phyloP scores from a whole-genome alignment of 108 stramenopile species.

The Stephanodiscus triporus region DNA sequence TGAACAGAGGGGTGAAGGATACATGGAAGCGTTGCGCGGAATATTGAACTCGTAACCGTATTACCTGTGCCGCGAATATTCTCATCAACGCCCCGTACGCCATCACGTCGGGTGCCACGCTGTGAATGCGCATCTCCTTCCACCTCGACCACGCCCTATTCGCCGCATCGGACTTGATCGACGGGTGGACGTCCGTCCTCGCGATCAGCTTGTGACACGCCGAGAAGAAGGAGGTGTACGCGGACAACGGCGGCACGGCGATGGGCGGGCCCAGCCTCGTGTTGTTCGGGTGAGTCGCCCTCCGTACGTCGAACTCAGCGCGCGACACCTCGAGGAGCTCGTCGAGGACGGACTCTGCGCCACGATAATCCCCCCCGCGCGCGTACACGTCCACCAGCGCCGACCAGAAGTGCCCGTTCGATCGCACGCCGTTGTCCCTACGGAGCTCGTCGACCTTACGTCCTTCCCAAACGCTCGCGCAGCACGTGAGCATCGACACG shows the following conservation, averaged over 20 bases:
- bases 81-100: slow-evolving; percentile 83
- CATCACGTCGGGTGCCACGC: slow-evolving; percentile 82
- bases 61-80: slow-evolving; percentile 62
- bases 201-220: slow-evolving; percentile 82
- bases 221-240: slow-evolving; percentile 84
- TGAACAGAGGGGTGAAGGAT: too few relatives aligned
- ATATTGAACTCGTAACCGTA: too few relatives aligned
- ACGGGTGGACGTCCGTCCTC: slow-evolving; percentile 66
- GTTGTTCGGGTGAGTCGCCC: not conserved
- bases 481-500: slow-evolving; percentile 70
- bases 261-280: slow-evolving; percentile 35
- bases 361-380: slow-evolving; percentile 76
- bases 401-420: slow-evolving; percentile 75
- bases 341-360: slow-evolving; percentile 67
- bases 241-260: slow-evolving; percentile 64
- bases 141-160: slow-evolving; percentile 77
- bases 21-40: too few relatives aligned
- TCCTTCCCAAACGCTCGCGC: slow-evolving; percentile 74
- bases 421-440: slow-evolving; percentile 48
- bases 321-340: slow-evolving; percentile 67
- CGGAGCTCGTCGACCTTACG: slow-evolving; percentile 77
- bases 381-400: slow-evolving; percentile 86
- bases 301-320: slow-evolving; percentile 24
- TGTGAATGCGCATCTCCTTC: slow-evolving; percentile 85
- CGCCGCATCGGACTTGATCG: slow-evolving; percentile 73